Conservation (phyloP, 352 stramenopile species). For the Phytophthora constricta region DNA sequence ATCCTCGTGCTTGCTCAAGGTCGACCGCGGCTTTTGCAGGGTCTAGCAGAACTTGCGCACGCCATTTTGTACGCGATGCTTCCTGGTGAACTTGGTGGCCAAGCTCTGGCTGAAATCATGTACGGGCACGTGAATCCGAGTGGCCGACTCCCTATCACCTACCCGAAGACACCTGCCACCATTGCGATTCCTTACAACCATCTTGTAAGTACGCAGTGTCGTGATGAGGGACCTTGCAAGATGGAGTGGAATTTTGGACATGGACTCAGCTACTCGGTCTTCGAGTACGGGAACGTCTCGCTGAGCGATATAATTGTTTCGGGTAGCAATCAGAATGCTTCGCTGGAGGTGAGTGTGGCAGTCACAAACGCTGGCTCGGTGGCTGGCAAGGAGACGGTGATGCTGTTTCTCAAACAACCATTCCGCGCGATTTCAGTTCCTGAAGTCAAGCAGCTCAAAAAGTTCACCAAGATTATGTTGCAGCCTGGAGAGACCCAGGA, state of each 20-base stretch:
- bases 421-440: conserved; percentile 66
- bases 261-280: conserved; percentile 73
- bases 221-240: conserved; percentile 44
- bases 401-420: conserved; percentile 82
- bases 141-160: conserved; percentile 85
- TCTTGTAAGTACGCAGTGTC: conserved; percentile 51
- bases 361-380: conserved; percentile 73
- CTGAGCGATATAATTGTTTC: conserved; percentile 48
- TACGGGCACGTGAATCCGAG: conserved; percentile 84
- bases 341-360: conserved; percentile 51
- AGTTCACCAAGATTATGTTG: conserved; percentile 79
- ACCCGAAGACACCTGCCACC: conserved; percentile 66
- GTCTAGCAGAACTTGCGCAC: conserved; percentile 58
- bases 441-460: conserved; percentile 82
- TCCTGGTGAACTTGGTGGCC: conserved; percentile 78
- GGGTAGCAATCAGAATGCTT: conserved; percentile 16
- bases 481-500: conserved; percentile 43
- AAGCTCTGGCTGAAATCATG: conserved; percentile 88
- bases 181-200: conserved; percentile 81
- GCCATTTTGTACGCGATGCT: conserved; percentile 85
- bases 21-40: conserved; percentile 75
- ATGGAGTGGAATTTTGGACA: conserved; percentile 75
- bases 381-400: conserved; percentile 77
- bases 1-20: conserved; percentile 83
- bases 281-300: conserved; percentile 53